Evolutionary conservation across 192 early-diverging fungal species (phyloP).

Genomic region (Dissophora globulifera): DNA sequence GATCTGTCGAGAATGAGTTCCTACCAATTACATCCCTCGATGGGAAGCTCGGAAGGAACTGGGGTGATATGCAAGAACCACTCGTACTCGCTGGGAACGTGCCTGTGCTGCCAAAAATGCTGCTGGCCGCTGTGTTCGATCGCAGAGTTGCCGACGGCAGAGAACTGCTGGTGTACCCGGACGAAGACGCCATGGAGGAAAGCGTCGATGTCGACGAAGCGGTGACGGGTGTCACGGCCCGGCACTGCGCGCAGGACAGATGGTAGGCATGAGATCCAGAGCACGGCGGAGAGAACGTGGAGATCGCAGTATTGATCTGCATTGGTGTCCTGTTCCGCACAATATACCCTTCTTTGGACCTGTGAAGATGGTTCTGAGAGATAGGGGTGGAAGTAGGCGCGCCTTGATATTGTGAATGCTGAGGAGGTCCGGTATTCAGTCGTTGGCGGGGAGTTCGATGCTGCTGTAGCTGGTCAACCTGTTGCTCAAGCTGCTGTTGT

Average conservation of each 20-base stretch:
- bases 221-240: too few species aligned
- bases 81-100: neutral
- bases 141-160: constrained; percentile 1
- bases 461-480: neutral
- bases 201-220: constrained; percentile 1
- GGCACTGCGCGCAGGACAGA: neutral
- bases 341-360: constrained; percentile 23
- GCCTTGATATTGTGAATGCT: neutral
- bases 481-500: neutral
- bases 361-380: neutral
- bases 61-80: constrained; percentile 1
- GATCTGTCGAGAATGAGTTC: neutral
- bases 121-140: neutral
- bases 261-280: neutral
- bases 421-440: neutral
- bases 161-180: neutral
- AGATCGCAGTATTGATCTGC: constrained; percentile 23
- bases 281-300: neutral
- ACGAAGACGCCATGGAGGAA: constrained; percentile 9
- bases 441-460: neutral
- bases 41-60: neutral
- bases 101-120: neutral
- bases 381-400: neutral
- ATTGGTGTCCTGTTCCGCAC: constrained; percentile 12
- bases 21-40: constrained; percentile 10